phyloP scores from a whole-genome alignment of 257 asterid species.

The Plectranthus barbatus region DNA sequence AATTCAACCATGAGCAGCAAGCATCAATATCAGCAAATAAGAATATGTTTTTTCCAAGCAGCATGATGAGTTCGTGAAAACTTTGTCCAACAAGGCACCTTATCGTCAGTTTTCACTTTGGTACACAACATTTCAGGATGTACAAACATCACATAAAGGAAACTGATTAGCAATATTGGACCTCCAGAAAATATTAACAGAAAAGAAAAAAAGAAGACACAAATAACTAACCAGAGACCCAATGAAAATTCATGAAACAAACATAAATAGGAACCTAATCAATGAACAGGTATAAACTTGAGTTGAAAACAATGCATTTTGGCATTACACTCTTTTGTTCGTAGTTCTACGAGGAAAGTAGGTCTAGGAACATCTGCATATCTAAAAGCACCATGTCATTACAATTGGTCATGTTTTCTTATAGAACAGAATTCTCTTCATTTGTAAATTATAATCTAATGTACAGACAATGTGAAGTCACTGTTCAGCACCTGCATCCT shows the following conservation, averaged over 20 bases:
- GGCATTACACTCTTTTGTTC: neutral
- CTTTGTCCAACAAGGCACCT: neutral
- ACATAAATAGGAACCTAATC: neutral
- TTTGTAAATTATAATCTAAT: constrained; percentile 20
- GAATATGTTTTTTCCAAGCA: neutral
- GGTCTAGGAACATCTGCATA: constrained; percentile 1
- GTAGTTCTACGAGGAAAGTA: neutral
- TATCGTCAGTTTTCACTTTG: no score
- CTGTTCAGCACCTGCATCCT: constrained; percentile 70
- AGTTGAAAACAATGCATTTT: neutral
- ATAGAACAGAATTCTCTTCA: constrained; percentile 4
- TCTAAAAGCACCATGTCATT: neutral
- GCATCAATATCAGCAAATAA: neutral
- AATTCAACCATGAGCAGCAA: no score
- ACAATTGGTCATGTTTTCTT: neutral
- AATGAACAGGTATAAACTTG: neutral
- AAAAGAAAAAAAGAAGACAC: neutral
- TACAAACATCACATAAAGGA: neutral
- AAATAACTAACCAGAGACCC: neutral
- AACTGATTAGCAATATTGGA: neutral
- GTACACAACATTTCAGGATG: neutral
- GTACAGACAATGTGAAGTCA: constrained; percentile 20
- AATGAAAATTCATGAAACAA: neutral
- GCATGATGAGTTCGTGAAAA: neutral
- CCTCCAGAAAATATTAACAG: neutral